Base-by-base conservation (phyloP, 768 basidiomycete species). In the Porpolomopsis calyptriformis region DNA sequence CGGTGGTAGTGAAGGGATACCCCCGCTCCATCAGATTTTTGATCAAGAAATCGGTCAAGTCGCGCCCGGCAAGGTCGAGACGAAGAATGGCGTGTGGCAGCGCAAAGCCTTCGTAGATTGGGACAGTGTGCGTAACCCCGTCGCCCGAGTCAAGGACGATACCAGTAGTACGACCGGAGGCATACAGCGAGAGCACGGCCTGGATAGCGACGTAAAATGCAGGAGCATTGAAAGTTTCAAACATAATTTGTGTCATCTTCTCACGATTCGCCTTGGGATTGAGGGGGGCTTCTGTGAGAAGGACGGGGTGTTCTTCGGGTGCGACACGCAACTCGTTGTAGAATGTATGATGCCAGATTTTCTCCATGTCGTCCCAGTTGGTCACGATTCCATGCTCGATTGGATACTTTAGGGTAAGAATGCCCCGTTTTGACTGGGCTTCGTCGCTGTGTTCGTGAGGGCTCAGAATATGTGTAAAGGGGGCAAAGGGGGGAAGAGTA, bases 281-380 rank as follows among this genome's bases (percentile, higher is more conserved):
- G 55, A 90, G 76, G 16, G 89, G 88, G 24, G 89, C 89, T 67
- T 93, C 89, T 50, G 89, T 93, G 61, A 91, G 73, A 48, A 93
- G 75, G 55, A 91, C 83, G 52, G 89, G 89, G 72, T 91, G 86
- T 71, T 90, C 87, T 65, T 92, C 87, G 24, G 89, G 88, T 3
- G 87, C 88, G 55, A 92, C 87, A 69, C 88, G 87, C 50, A 90
- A 80, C 66, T 90, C 89, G 63, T 92, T 92, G 78, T 89, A 93
- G 68, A 93, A 94, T 25, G 91, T 92, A 73, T 93, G 90, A 65
- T 92, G 89, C 90, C 90, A 94, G 64, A 93, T 93, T 72, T 93
- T 93, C 73, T 94, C 92, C 90, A 93, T 93, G 68, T 93, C 91
- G 58, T 93, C 92, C 92, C 92, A 96, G 80, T 96, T 92, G 65